Conservation (phyloP, 768 basidiomycete species). For the Collybia sordida region DNA sequence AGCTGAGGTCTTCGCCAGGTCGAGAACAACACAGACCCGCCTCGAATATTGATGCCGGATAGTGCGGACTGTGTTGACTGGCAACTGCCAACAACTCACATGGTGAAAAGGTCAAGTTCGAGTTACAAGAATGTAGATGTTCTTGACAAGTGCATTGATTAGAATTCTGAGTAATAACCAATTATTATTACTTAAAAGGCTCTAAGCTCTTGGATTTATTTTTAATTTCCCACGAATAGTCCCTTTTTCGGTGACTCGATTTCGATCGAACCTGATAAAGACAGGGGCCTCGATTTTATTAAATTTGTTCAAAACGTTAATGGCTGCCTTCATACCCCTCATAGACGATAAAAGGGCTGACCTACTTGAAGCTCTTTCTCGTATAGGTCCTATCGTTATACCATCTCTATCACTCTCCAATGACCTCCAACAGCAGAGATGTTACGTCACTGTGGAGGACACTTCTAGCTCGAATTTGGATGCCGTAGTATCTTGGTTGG, state of each 20-base stretch:
- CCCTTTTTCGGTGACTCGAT: too few relatives aligned
- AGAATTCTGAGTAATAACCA: conserved; percentile 30
- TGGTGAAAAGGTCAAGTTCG: conserved; percentile 37
- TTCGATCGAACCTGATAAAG: too few relatives aligned
- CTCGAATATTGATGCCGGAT: neutral
- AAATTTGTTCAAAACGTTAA: conserved; percentile 15
- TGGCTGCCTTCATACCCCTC: conserved; percentile 61
- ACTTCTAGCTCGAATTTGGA: conserved; percentile 47
- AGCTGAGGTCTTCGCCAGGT: neutral
- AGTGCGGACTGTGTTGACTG: too few relatives aligned
- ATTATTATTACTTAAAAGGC: neutral
- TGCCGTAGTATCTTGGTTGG: conserved; percentile 62
- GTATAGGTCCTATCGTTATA: conserved; percentile 78
- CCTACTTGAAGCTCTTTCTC: conserved; percentile 60
- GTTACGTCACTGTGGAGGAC: conserved; percentile 58
- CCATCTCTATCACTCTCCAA: conserved; percentile 31
- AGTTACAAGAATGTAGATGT: conserved; percentile 29
- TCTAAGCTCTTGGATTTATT: too few relatives aligned
- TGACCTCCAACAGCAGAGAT: conserved; percentile 33
- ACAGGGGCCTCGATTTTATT: too few relatives aligned
- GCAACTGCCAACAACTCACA: too few relatives aligned
- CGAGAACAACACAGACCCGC: neutral
- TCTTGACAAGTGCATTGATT: conserved; percentile 1
- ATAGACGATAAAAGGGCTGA: conserved; percentile 47
- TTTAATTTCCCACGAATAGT: neutral